phyloP scores from a whole-genome alignment of 495 filamentous ascomycete genomes.

The Talaromyces thailandensis region DNA sequence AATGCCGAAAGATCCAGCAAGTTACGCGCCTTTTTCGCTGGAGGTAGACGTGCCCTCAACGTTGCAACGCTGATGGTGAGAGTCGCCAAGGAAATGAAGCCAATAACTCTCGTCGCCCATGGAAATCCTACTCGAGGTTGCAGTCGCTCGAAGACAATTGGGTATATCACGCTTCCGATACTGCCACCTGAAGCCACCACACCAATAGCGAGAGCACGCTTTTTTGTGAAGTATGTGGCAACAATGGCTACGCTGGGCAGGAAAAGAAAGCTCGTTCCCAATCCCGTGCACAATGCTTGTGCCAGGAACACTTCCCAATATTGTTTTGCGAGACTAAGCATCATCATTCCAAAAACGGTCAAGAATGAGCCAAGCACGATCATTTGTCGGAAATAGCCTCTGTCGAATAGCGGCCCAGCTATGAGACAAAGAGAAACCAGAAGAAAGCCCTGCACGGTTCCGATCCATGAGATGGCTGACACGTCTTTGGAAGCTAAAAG shows the following conservation, averaged over 20 bases:
- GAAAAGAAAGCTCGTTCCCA: constrained; percentile 54
- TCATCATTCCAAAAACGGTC: constrained; percentile 65
- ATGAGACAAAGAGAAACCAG: constrained; percentile 37
- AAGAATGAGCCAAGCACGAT: constrained; percentile 42
- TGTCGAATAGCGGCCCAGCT: constrained; percentile 64
- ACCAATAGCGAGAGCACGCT: constrained; percentile 61
- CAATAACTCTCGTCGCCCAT: constrained; percentile 64
- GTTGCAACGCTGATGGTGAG: constrained; percentile 47
- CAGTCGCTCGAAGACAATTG: constrained; percentile 62
- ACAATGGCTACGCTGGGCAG: constrained; percentile 48
- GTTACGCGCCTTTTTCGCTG: constrained; percentile 24
- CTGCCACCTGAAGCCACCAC: constrained; percentile 50
- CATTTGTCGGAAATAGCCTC: constrained; percentile 53
- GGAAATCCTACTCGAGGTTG: constrained; percentile 55
- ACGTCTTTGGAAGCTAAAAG: constrained; percentile 16
- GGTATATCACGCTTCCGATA: constrained; percentile 40
- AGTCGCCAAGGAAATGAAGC: constrained; percentile 52
- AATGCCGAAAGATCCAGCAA: too few species aligned
- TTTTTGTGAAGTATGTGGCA: constrained; percentile 61
- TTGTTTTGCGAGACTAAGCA: constrained; percentile 43
- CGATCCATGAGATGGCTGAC: constrained; percentile 15
- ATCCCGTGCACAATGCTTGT: constrained; percentile 24
- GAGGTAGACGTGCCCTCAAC: constrained; percentile 49
- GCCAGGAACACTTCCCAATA: constrained; percentile 43
- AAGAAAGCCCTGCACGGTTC: neutral